Evolutionary conservation across 1,284 basidiomycete species (phyloP).

Genomic region (Cryptococcus floricola): DNA sequence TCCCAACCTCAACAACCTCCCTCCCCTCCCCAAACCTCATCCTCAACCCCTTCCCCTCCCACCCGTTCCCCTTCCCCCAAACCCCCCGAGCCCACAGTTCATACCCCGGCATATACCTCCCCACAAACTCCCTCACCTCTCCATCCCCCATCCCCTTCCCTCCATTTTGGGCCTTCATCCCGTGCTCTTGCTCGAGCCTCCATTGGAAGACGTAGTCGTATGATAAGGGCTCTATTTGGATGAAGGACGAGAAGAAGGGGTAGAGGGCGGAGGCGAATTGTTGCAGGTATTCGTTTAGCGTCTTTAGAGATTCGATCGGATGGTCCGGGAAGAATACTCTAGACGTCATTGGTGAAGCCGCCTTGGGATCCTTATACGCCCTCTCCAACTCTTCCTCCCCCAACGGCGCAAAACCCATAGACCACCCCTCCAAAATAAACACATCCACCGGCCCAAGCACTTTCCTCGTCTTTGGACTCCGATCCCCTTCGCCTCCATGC

Average conservation of each 20-base stretch:
- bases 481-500: conserved; percentile 75
- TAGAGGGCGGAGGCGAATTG: conserved; percentile 27
- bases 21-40: conserved; percentile 33
- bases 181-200: conserved; percentile 79
- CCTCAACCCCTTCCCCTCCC: conserved; percentile 31
- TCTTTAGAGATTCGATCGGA: conserved; percentile 18
- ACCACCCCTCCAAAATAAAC: conserved; percentile 67
- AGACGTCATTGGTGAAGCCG: conserved; percentile 9
- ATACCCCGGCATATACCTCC: conserved; percentile 42
- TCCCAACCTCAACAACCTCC: conserved; percentile 28
- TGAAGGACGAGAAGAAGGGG: conserved; percentile 25
- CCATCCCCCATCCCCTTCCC: conserved; percentile 81
- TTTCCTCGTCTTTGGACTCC: conserved; percentile 52
- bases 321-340: conserved; percentile 30
- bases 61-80: conserved; percentile 15
- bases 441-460: conserved; percentile 62
- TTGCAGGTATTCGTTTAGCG: conserved; percentile 31
- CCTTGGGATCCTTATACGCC: conserved; percentile 30
- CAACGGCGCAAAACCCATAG: conserved; percentile 49
- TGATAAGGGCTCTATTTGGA: conserved; percentile 33
- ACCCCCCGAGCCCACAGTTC: conserved; percentile 32
- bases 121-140: conserved; percentile 63
- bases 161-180: conserved; percentile 77
- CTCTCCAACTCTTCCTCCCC: conserved; percentile 40
- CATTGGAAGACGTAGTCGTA: conserved; percentile 53